Percentiles rank a stretch among this genome's conserved stretches.
These are phyloP conservation scores for Aspergillus spinulosporus DNA, from an alignment of 2,329 filamentous ascomycete species.

Conservation along the genomic window DNA sequence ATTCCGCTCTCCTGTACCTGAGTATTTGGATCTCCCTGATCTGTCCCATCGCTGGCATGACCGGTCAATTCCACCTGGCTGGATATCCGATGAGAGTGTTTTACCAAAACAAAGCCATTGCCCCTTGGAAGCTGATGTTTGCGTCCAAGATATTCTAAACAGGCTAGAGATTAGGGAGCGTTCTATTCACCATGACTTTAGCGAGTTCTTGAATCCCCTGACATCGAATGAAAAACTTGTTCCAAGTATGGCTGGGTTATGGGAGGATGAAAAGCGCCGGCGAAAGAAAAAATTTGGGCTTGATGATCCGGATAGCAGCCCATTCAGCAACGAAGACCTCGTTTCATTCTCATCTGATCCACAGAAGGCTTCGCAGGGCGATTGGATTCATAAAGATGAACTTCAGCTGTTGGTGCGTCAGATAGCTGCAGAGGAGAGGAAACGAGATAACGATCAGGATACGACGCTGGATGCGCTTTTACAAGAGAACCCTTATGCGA, in stretches of 20 bases:
- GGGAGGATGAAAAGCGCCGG: slow-evolving; percentile 83
- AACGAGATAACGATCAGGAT: slow-evolving; percentile 45
- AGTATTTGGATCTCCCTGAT: slow-evolving; percentile 62
- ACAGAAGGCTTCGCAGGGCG: slow-evolving; percentile 68
- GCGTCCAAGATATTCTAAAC: slow-evolving; percentile 85
- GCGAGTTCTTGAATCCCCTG: slow-evolving; percentile 67
- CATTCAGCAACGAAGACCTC: slow-evolving; percentile 77
- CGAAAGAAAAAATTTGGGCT: slow-evolving; percentile 71
- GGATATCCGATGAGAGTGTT: slow-evolving; percentile 61
- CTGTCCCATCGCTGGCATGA: slow-evolving; percentile 76
- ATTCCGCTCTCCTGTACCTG: slow-evolving; percentile 76
- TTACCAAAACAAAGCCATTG: slow-evolving; percentile 84
- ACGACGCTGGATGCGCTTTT: slow-evolving; percentile 68
- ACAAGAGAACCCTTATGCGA: slow-evolving; percentile 53
- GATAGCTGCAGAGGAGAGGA: slow-evolving; percentile 65
- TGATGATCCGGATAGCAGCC: slow-evolving; percentile 64
- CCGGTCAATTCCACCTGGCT: slow-evolving; percentile 61
- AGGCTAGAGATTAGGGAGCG: slow-evolving; percentile 70
- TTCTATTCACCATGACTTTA: slow-evolving; percentile 82
- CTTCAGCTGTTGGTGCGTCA: slow-evolving; percentile 65
- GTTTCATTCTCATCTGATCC: slow-evolving; percentile 86
- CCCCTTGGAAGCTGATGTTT: slow-evolving; percentile 84
- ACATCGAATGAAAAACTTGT: slow-evolving; percentile 75
- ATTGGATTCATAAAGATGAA: slow-evolving; percentile 92
- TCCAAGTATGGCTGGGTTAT: slow-evolving; percentile 88